Evolutionary conservation across 2,329 filamentous ascomycete genomes (phyloP), one percentile per base, ranked within the genome.

Genomic region (Paecilomyces fulvus): DNA sequence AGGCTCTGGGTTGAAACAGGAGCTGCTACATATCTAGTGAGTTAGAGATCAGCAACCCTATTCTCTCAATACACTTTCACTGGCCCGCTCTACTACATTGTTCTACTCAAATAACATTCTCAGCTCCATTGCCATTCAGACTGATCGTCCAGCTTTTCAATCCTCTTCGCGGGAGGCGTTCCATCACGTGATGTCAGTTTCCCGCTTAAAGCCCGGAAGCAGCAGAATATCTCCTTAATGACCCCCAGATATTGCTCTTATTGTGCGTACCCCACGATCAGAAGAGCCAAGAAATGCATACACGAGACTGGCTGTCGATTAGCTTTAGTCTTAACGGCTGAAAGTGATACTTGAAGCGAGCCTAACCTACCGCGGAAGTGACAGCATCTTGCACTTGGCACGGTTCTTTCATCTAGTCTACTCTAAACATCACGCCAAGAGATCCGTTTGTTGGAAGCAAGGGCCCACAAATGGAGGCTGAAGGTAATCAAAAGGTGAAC

Each of bases 401-500:
- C 25, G 25, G 25, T 28, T 28, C 25, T 28, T 28, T 28, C 25
- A 28, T 28, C 17, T 6, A 43, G 23, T 21, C 30, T 6, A 43
- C 12, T 21, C 30, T 28, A 52, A n/a, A 12, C 17, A 31, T 31
- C 17, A 52, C 11, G 31, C 28, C 28, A 37, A 28, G 25, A 28
- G 25, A 28, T 28, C 25, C 7, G 25, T 28, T 28, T 5, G 25
- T 28, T 7, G 25, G 25, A 28, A 28, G 25, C 21, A 21, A 21
- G 4, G 25, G 25, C 25, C 25, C 25, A 7, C 4, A 28, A 30
- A 52, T 52, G 28, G 51, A 43, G 37, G 37, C 17, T 1, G 23
- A 37, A 21, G 10, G 10, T 48, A 37, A 57, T 30, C 20, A 50
- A 33, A 37, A 51, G 43, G 55, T 57, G 30, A 57, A 30, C 8